These are phyloP conservation scores for Tuber indicum DNA, from an alignment of 495 filamentous ascomycete genomes.

Conservation along the genomic window DNA sequence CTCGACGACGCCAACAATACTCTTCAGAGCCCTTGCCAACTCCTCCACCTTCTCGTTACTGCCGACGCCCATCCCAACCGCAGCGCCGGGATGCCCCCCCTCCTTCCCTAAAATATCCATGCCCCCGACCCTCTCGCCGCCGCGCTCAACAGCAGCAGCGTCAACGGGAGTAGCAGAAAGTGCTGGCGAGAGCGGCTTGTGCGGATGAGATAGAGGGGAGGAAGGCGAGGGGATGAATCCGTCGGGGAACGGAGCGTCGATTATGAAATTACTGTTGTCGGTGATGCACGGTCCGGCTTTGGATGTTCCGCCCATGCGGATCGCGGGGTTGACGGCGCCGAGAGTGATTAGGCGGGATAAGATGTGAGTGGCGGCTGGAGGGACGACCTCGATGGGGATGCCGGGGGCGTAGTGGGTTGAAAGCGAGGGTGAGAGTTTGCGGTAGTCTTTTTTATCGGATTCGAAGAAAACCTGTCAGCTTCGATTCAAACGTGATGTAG, in stretches of 20 bases:
- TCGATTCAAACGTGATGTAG: background rate
- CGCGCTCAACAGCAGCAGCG: conserved; percentile 32
- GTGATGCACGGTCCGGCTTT: conserved; percentile 83
- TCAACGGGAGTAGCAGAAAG: conserved; percentile 29
- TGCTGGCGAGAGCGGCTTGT: conserved; percentile 31
- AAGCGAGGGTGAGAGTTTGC: conserved; percentile 73
- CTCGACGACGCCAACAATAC: conserved; percentile 80
- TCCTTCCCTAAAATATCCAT: conserved; percentile 42
- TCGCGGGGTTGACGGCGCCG: conserved; percentile 59
- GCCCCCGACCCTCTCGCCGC: conserved; percentile 35
- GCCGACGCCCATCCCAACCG: conserved; percentile 43
- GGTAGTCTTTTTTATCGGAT: conserved; percentile 58
- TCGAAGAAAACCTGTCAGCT: conserved; percentile 4
- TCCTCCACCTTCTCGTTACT: conserved; percentile 59
- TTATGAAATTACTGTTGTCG: conserved; percentile 87
- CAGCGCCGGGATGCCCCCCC: conserved; percentile 40
- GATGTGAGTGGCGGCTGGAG: conserved; percentile 67
- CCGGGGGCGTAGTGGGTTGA: conserved; percentile 68
- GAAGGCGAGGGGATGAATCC: conserved; percentile 52
- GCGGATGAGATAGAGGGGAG: conserved; percentile 25
- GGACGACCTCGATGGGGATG: conserved; percentile 89
- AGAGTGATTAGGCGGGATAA: conserved; percentile 60
- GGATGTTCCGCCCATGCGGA: conserved; percentile 59
- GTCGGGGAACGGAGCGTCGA: conserved; percentile 79
- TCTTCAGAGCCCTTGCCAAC: conserved; percentile 65